Conservation (phyloP, 768 basidiomycete genomes). For the Suillus tomentosus region DNA sequence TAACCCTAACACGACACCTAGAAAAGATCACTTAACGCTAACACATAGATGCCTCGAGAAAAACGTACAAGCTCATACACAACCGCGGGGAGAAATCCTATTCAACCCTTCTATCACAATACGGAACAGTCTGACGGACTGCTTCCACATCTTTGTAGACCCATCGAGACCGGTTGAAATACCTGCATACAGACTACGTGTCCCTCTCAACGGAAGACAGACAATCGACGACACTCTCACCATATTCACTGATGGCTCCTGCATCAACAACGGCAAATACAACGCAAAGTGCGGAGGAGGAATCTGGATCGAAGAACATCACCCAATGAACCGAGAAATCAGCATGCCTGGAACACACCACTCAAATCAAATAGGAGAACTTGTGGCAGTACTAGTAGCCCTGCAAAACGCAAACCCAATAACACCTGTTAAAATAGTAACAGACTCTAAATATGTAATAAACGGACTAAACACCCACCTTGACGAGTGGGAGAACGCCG, state of each 20-base stretch:
- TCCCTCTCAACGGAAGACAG: not conserved
- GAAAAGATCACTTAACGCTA: constrained; percentile 2
- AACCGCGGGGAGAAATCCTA: not conserved
- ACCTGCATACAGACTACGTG: not conserved
- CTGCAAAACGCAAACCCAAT: too few species aligned
- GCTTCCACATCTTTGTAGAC: not conserved
- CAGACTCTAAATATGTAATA: too few species aligned
- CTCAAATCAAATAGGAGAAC: too few species aligned
- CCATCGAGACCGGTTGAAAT: not conserved
- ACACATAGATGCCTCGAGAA: constrained; percentile 12
- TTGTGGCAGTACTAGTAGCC: too few species aligned
- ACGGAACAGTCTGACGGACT: accelerated
- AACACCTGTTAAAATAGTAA: too few species aligned
- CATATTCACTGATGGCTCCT: constrained; percentile 29
- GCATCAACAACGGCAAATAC: constrained; percentile 20
- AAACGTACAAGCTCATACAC: not conserved
- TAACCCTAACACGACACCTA: not conserved
- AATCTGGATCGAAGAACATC: too few species aligned
- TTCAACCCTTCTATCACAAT: constrained; percentile 7
- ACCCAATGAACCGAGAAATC: too few species aligned
- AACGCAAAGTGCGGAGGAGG: too few species aligned
- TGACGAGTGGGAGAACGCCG: too few species aligned
- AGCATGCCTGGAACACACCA: too few species aligned
- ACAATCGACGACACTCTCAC: not conserved
- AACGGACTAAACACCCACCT: too few species aligned